Conservation (phyloP, 1,139 yeast genomes). For the Zhuliangozyma parablackwelliae region DNA sequence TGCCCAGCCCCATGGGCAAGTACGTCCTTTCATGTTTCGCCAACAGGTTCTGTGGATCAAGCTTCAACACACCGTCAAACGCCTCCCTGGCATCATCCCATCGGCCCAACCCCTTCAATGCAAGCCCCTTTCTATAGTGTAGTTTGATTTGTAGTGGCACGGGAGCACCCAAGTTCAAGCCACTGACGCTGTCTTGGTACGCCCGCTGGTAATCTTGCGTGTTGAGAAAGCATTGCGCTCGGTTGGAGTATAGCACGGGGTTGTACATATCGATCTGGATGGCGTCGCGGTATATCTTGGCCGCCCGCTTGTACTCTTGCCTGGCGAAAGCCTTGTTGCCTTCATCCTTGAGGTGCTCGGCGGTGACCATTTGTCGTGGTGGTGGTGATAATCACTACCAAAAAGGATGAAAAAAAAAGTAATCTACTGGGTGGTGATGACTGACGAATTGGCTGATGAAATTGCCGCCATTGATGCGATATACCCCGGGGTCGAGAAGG, state of each 20-base stretch:
- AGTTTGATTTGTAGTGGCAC: constrained; percentile 44
- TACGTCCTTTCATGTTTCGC: no score
- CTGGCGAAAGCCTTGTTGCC: constrained; percentile 68
- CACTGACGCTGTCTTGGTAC: constrained; percentile 54
- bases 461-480: constrained; percentile 82
- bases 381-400: neutral
- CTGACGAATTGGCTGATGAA: constrained; percentile 73
- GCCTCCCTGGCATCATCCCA: constrained; percentile 26
- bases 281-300: constrained; percentile 61
- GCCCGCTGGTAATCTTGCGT: constrained; percentile 55
- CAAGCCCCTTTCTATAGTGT: constrained; percentile 53
- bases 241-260: constrained; percentile 69
- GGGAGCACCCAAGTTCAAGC: constrained; percentile 40
- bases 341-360: constrained; percentile 34
- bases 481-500: constrained; percentile 56
- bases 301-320: constrained; percentile 54
- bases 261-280: constrained; percentile 51
- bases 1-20: no score
- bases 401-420: neutral
- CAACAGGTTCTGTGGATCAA: constrained; percentile 40
- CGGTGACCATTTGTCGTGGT: constrained; percentile 10
- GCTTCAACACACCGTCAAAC: constrained; percentile 37
- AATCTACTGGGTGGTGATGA: constrained; percentile 18
- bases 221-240: constrained; percentile 70
- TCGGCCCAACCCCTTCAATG: constrained; percentile 33